Base-by-base conservation (phyloP, 140 eudicot species). In the Senecio squalidus region DNA sequence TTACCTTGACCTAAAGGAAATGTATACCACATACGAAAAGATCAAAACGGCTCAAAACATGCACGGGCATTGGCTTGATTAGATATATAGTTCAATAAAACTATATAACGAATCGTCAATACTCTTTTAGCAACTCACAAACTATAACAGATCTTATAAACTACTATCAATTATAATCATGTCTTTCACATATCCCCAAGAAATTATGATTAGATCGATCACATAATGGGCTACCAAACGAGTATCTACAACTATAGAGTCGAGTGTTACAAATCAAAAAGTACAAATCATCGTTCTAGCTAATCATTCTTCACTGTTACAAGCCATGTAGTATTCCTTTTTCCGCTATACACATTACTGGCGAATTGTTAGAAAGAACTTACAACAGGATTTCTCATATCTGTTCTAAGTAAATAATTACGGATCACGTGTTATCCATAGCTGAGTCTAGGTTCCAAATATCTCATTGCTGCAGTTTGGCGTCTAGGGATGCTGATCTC, bases 401-500 rank as follows among this genome's bases (percentile, higher is more conserved):
- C 25, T 6, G 24, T 53, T 64, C 72, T 68, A 31, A 10, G 71
- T 64, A 55, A 75, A 67, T 75, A 65, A 55, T 50, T 75, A 62
- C 28, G 17, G 30, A 55, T 30, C 60, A 55, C 67, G n/a, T 22
- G 40, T 66, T 57, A 81, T 39, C 95, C 95, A 55, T 77, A 82
- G 78, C 93, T 89, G 64, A 89, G 43, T 15, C 90, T 77, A 28
- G 93, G 76, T 62, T 90, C 95, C 50, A 74, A 57, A 41, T 78
- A 78, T 44, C 94, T 74, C 76, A 71, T 57, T 30, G 78, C 74
- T 30, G 78, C 74, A 18, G 95, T 89, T 77, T 89, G 97, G 15
- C 97, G 95, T 31, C 97, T 66, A 5, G 97, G 97, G 64, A 90
- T 77, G 49, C 97, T 94, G 63, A 91, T 91, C 77, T 91, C 98